Conservation (phyloP, 331 rosid genomes). For the Cucumis variabilis region DNA sequence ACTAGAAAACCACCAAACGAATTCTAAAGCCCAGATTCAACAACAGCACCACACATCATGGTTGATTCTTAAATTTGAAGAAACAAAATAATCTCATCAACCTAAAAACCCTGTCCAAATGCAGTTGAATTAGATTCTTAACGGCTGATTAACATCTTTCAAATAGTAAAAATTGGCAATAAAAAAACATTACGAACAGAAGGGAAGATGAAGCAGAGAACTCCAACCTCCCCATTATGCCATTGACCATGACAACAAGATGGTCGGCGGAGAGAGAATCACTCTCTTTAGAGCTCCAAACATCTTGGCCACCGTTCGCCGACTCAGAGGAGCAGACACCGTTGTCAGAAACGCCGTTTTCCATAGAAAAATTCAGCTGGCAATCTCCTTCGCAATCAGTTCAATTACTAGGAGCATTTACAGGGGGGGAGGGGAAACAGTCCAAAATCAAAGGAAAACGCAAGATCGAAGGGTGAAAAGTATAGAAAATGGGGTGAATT, state of each 20-base stretch:
- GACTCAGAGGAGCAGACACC: constrained; percentile 68
- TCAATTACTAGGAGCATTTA: constrained; percentile 29
- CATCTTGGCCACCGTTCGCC: constrained; percentile 58
- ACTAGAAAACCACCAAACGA: constrained; percentile 16
- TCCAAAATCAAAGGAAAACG: neutral
- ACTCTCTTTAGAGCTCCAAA: constrained; percentile 71
- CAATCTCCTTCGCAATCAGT: neutral
- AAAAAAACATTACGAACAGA: neutral
- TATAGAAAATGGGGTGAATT: neutral
- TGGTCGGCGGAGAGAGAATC: constrained; percentile 81
- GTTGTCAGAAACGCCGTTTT: constrained; percentile 46
- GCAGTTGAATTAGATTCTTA: neutral
- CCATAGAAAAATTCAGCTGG: constrained; percentile 42
- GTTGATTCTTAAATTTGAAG: neutral
- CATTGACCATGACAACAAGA: constrained; percentile 89
- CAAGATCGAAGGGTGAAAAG: neutral
- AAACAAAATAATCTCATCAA: neutral
- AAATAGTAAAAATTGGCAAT: neutral
- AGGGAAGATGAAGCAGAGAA: neutral
- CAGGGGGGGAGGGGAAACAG: neutral
- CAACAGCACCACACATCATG: neutral
- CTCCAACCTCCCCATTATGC: constrained; percentile 85
- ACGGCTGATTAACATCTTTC: neutral
- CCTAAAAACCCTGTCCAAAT: neutral
- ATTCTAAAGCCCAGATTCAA: neutral